Conservation (phyloP, 495 filamentous ascomycete genomes). For the Trichoderma reesei region DNA sequence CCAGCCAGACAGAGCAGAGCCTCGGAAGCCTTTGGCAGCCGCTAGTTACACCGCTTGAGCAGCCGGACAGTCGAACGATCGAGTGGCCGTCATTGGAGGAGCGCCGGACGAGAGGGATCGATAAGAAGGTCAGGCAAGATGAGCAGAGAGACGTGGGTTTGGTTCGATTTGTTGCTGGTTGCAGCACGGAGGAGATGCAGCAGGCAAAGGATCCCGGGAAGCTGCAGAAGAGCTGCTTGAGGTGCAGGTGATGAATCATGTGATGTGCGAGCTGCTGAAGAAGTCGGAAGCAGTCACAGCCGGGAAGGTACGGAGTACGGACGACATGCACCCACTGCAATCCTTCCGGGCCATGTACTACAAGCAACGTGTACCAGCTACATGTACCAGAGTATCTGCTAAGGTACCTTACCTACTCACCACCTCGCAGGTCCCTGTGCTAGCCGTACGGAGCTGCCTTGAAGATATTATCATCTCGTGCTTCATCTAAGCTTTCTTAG, state of each 20-base stretch:
- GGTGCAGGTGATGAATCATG: constrained; percentile 7
- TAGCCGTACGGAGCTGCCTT: too few species aligned
- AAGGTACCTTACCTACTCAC: too few species aligned
- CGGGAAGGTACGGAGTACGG: too few species aligned
- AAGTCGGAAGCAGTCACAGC: too few species aligned
- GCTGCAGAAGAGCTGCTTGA: not conserved
- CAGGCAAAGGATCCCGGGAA: not conserved
- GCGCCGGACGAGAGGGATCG: not conserved
- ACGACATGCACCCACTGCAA: too few species aligned
- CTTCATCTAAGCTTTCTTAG: too few species aligned
- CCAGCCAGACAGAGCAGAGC: not conserved
- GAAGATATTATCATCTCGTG: too few species aligned
- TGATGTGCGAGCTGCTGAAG: not conserved
- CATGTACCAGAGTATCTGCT: too few species aligned
- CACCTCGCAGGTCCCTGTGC: too few species aligned
- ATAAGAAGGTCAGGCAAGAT: not conserved
- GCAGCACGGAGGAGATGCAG: not conserved
- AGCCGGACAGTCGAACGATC: not conserved
- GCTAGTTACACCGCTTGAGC: constrained; percentile 2
- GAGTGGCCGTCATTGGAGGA: not conserved
- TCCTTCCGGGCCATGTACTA: too few species aligned
- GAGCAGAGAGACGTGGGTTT: not conserved
- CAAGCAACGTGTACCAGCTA: too few species aligned
- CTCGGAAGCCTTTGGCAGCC: constrained; percentile 2
- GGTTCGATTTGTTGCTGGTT: not conserved